Conservation (phyloP, 768 basidiomycete genomes). For the Russula griseocarnosa region DNA sequence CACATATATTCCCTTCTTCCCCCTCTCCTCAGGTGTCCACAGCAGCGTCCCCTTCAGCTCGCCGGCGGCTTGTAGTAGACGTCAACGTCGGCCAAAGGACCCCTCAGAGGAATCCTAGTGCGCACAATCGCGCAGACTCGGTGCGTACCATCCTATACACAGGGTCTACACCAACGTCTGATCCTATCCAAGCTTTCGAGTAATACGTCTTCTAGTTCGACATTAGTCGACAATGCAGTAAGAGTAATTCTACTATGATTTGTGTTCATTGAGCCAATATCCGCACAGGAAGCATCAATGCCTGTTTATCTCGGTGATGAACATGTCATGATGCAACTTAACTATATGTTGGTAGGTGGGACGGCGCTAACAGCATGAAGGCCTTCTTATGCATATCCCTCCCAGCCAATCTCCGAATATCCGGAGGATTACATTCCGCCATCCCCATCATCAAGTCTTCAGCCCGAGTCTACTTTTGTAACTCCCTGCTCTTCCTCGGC, state of each 20-base stretch:
- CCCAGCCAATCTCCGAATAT: conserved; percentile 25
- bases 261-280: neutral
- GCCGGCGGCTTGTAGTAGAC: conserved; percentile 20
- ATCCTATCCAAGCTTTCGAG: conserved; percentile 22
- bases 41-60: conserved; percentile 5
- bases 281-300: conserved; percentile 13
- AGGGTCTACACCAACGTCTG: neutral
- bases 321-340: conserved; percentile 27
- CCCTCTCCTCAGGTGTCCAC: conserved; percentile 4
- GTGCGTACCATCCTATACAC: conserved; percentile 14
- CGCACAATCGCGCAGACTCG: conserved; percentile 25
- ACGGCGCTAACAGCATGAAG: neutral
- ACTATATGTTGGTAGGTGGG: conserved; percentile 24
- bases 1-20: neutral
- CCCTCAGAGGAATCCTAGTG: conserved; percentile 16
- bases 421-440: conserved; percentile 28
- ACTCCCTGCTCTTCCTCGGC: conserved; percentile 23
- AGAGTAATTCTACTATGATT: neutral
- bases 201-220: conserved; percentile 25
- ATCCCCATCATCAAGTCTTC: conserved; percentile 30
- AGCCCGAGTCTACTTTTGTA: conserved; percentile 24
- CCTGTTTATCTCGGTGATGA: conserved; percentile 21
- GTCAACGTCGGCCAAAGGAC: conserved; percentile 22
- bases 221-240: conserved; percentile 26
- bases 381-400: conserved; percentile 19